Percentiles rank a stretch among this genome's conserved stretches.
Conservation (phyloP, 768 basidiomycete genomes). For the Boletus sp. region DNA sequence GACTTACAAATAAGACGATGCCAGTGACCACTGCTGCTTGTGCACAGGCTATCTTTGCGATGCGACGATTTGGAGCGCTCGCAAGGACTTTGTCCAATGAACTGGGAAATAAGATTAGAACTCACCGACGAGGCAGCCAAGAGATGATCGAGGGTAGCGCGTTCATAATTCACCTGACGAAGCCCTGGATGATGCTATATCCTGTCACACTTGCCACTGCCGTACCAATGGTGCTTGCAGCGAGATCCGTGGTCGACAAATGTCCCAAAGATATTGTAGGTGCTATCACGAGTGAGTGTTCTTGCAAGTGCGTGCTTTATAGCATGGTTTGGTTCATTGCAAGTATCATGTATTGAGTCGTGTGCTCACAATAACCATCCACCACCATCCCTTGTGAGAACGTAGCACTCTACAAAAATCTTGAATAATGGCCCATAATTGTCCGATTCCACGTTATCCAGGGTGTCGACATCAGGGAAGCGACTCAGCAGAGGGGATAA, state of each 20-base stretch:
- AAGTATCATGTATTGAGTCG: background rate
- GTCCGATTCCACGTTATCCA: slow-evolving; percentile 15
- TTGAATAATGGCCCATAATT: slow-evolving; percentile 5
- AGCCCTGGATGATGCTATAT: slow-evolving; percentile 36
- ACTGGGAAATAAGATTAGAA: slow-evolving; percentile 17
- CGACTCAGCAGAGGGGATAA: slow-evolving; percentile 12
- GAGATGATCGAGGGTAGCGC: background rate
- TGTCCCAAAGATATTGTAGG: slow-evolving; percentile 45
- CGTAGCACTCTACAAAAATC: slow-evolving; percentile 16
- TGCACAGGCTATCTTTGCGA: slow-evolving; percentile 17
- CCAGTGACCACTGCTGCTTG: slow-evolving; percentile 23
- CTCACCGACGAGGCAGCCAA: background rate
- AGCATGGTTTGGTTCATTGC: background rate
- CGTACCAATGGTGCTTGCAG: slow-evolving; percentile 43
- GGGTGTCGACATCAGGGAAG: slow-evolving; percentile 19
- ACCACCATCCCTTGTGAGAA: slow-evolving; percentile 22
- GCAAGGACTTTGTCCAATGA: slow-evolving; percentile 20
- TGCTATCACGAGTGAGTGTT: slow-evolving; percentile 25
- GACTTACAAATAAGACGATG: slow-evolving; percentile 20
- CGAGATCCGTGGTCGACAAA: slow-evolving; percentile 50
- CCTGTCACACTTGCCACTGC: slow-evolving; percentile 41
- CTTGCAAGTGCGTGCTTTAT: slow-evolving; percentile 19
- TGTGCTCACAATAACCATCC: slow-evolving; percentile 22
- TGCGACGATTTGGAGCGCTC: slow-evolving; percentile 7
- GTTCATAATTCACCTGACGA: slow-evolving; percentile 35